Evolutionary conservation across 2,329 filamentous ascomycete species (phyloP), one percentile per base, ranked within the genome.

Genomic region (Geosmithia morbida): DNA sequence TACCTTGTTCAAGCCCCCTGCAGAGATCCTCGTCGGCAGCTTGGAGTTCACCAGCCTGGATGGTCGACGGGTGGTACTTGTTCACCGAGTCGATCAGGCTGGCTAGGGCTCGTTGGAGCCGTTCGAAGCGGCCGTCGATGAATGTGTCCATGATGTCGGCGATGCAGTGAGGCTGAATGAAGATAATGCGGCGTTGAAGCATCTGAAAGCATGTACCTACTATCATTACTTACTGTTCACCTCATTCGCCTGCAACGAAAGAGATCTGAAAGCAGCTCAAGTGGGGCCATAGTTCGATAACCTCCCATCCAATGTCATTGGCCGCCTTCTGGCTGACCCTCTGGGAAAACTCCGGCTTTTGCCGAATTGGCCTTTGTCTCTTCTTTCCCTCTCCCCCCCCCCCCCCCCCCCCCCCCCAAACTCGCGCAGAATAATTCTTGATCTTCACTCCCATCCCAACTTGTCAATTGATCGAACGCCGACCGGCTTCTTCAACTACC

Each of bases 31-130:
- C 68, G 58, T 94, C 85, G 20, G 85, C 86, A 7, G 71, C 68
- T 17, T 84, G 69, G 10, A 94, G 77, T 52, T 88, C 83, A 48
- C 76, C 68, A 6, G 83, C 84, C 22, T 81, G 77, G 37, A 71
- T 64, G 4, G 76, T 68, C 7, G 83, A 85, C 0, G 87, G 86
- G 56, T 88, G 87, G 65, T 89, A 90, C 53, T 87, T 85, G 6
- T 85, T 74, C 51, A 94, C 83, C 0, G 85, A 89, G 60, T 88
- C 84, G 54, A 88, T 81, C 33, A 94, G 70, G 26, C 69, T 78
- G 13, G 75, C 73, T 18, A 94, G 68, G 1, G 79, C 77, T 56
- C 74, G 77, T 55, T 85, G 81, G 29, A 85, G 68, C 45, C 78
- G 75, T 58, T 82, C 77, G 50, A 85, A 83, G 55, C 75, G 77